Evolutionary conservation across 1,139 yeast genomes (phyloP).

Genomic region (Lodderomyces parapsilosis): DNA sequence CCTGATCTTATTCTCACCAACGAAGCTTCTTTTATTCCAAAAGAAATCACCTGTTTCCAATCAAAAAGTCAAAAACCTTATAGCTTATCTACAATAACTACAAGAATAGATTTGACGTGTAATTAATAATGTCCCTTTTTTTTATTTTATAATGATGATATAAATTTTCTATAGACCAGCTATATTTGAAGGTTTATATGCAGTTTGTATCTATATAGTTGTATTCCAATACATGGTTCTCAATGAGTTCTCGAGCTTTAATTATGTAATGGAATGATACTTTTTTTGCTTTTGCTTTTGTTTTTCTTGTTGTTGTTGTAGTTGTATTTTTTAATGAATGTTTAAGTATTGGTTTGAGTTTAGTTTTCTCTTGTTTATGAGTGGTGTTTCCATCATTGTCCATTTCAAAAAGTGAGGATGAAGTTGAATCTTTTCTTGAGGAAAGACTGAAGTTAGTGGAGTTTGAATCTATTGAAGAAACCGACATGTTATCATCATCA

Average conservation of each 20-base stretch:
- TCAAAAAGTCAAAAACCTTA: too few species aligned
- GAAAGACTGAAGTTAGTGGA: conserved; percentile 7
- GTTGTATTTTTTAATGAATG: not conserved
- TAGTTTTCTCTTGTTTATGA: not conserved
- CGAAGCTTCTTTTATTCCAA: too few species aligned
- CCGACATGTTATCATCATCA: conserved; percentile 10
- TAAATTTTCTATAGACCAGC: conserved; percentile 6
- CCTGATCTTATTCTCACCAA: too few species aligned
- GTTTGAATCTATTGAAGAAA: conserved; percentile 10
- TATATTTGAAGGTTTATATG: conserved; percentile 13
- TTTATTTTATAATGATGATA: too few species aligned
- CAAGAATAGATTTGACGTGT: too few species aligned
- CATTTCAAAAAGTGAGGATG: conserved; percentile 7
- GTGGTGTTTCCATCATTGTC: not conserved
- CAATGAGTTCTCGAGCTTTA: conserved; percentile 42
- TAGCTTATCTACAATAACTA: too few species aligned
- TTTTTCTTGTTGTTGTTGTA: conserved; percentile 8
- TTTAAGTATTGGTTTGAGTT: conserved; percentile 16
- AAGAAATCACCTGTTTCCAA: too few species aligned
- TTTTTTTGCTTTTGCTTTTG: not conserved
- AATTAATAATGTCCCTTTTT: too few species aligned
- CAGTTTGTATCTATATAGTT: conserved; percentile 38
- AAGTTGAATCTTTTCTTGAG: conserved; percentile 9
- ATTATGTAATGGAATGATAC: conserved; percentile 41
- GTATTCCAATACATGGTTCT: conserved; percentile 44